Percentiles rank a stretch among this genome's conserved stretches.
Conservation (phyloP, 2,329 filamentous ascomycete species). For the Dactylellina cionopaga region DNA sequence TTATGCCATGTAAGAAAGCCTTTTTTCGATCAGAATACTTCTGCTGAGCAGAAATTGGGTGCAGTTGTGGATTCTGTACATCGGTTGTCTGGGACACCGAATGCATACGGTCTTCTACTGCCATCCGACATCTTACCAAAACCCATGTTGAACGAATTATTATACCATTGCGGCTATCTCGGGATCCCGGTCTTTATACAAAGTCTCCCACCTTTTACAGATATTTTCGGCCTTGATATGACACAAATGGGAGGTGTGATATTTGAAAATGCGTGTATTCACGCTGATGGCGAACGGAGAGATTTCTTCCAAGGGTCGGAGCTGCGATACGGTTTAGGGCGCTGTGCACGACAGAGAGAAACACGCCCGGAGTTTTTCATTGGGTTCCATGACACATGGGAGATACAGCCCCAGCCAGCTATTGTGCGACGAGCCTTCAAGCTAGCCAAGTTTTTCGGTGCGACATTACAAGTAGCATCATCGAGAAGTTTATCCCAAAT, state of each 20-base stretch:
- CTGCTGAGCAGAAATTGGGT: constrained; percentile 29
- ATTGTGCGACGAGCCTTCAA: constrained; percentile 60
- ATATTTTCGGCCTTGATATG: constrained; percentile 57
- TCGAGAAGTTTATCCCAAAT: constrained; percentile 40
- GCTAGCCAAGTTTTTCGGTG: constrained; percentile 60
- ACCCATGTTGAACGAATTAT: constrained; percentile 40
- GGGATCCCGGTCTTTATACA: constrained; percentile 37
- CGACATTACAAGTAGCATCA: constrained; percentile 55
- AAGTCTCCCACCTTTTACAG: constrained; percentile 44
- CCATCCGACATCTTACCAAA: constrained; percentile 44
- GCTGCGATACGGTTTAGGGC: constrained; percentile 59
- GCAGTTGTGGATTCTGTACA: constrained; percentile 48
- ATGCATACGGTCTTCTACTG: constrained; percentile 31
- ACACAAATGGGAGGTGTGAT: constrained; percentile 61
- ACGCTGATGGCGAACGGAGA: constrained; percentile 61
- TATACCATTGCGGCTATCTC: constrained; percentile 38
- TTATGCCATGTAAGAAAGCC: constrained; percentile 42
- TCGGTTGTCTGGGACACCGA: constrained; percentile 39
- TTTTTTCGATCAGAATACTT: constrained; percentile 37
- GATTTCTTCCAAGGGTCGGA: constrained; percentile 63
- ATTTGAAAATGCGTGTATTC: constrained; percentile 62
- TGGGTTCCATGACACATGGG: constrained; percentile 61
- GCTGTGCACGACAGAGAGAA: constrained; percentile 58
- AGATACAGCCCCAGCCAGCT: constrained; percentile 58
- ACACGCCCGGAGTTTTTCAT: constrained; percentile 60